Evolutionary conservation across 2,329 filamentous ascomycete species (phyloP).

Genomic region (Rutstroemia sp.): DNA sequence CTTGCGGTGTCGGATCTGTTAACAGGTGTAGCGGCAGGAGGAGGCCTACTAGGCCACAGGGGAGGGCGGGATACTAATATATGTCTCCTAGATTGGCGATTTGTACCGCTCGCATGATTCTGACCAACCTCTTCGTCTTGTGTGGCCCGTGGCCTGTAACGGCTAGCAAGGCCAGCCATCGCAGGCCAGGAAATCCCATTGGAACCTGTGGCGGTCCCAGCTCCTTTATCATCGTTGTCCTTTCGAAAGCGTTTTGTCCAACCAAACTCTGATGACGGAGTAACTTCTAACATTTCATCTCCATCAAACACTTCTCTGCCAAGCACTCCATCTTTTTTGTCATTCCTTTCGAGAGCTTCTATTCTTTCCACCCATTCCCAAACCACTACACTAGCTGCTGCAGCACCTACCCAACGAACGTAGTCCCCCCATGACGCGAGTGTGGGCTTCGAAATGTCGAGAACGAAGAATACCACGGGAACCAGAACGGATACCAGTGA

Average conservation of each 20-base stretch:
- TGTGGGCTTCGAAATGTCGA: conserved; percentile 63
- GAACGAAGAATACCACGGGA: conserved; percentile 67
- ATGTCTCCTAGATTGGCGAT: conserved; percentile 10
- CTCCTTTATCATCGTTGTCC: conserved; percentile 12
- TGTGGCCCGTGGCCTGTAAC: conserved; percentile 19
- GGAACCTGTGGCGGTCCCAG: conserved; percentile 19
- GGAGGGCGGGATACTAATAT: conserved; percentile 19
- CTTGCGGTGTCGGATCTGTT: conserved; percentile 57
- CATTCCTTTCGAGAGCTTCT: conserved; percentile 41
- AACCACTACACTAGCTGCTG: conserved; percentile 69
- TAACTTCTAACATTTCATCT: conserved; percentile 64
- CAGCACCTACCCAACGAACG: conserved; percentile 68
- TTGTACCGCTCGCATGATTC: not conserved
- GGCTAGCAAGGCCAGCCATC: conserved; percentile 22
- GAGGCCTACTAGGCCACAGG: conserved; percentile 47
- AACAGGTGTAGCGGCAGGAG: conserved; percentile 47
- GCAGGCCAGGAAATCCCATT: conserved; percentile 38
- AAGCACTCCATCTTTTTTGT: conserved; percentile 44
- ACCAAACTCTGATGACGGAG: conserved; percentile 47
- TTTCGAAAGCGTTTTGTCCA: conserved; percentile 28
- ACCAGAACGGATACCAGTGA: conserved; percentile 60
- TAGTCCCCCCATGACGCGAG: conserved; percentile 71
- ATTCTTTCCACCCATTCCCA: conserved; percentile 78
- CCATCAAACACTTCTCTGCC: conserved; percentile 66
- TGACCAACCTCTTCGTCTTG: conserved; percentile 20